Evolutionary conservation across 83 land plant genomes (phyloP).

Genomic region (Diphasiastrum complanatum): DNA sequence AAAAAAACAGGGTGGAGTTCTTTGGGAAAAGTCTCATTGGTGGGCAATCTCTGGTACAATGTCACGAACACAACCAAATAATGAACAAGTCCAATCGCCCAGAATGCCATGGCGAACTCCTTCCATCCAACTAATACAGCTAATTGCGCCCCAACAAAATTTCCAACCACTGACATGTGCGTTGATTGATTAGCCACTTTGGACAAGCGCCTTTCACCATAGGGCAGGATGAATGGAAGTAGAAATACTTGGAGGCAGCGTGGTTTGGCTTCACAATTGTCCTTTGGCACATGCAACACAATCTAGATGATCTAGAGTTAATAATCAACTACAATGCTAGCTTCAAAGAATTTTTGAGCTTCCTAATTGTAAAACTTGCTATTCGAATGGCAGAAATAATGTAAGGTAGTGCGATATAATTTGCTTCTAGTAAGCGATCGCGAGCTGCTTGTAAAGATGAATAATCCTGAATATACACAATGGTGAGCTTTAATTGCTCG

Average conservation of each 20-base stretch:
- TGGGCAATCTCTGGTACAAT: conserved; percentile 81
- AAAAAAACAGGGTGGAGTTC: conserved; percentile 94
- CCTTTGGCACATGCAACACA: conserved; percentile 54
- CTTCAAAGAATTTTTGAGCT: too few relatives aligned
- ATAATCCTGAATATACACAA: too few relatives aligned
- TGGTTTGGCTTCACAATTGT: too few relatives aligned
- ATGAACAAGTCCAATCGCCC: conserved; percentile 80
- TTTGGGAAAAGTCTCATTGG: conserved; percentile 65
- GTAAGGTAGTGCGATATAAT: too few relatives aligned
- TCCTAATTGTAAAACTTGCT: too few relatives aligned
- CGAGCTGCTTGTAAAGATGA: too few relatives aligned
- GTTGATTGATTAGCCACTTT: conserved; percentile 86
- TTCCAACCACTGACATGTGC: conserved; percentile 71
- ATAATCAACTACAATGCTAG: too few relatives aligned
- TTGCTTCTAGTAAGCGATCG: too few relatives aligned
- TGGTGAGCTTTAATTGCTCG: too few relatives aligned
- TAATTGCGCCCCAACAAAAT: conserved; percentile 69
- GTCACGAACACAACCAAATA: conserved; percentile 81
- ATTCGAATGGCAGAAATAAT: too few relatives aligned
- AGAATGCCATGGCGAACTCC: conserved; percentile 80
- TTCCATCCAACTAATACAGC: conserved; percentile 71
- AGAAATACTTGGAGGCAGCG: conserved; percentile 59
- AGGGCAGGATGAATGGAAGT: conserved; percentile 29
- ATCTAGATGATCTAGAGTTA: conserved; percentile 72
- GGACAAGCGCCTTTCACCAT: conserved; percentile 73